A percentile compares a stretch with the other conserved stretches of the same genome.
These are phyloP conservation scores for Inonotus hispidus DNA, from an alignment of 1,284 basidiomycete genomes.

Conservation along the genomic window DNA sequence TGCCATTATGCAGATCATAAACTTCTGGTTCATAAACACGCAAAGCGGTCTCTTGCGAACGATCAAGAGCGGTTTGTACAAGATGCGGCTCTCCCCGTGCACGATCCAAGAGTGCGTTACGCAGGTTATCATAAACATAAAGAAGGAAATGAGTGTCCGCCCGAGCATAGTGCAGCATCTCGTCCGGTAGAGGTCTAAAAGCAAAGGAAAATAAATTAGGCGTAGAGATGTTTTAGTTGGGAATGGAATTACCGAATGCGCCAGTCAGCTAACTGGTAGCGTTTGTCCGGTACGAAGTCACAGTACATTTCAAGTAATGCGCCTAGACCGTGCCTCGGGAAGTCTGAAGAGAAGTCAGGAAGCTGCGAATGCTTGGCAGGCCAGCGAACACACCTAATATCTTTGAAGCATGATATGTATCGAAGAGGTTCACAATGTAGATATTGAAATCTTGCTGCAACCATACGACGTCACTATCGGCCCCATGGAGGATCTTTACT, in stretches of 20 bases:
- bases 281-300: slow-evolving; percentile 90
- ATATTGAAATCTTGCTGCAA: slow-evolving; percentile 93
- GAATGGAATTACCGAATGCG: slow-evolving; percentile 65
- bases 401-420: slow-evolving; percentile 93
- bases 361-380: background rate
- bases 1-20: slow-evolving; percentile 65
- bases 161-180: slow-evolving; percentile 91
- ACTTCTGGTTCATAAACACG: slow-evolving; percentile 60
- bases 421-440: slow-evolving; percentile 93
- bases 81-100: slow-evolving; percentile 34
- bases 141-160: slow-evolving; percentile 95
- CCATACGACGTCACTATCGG: slow-evolving; percentile 94
- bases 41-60: slow-evolving; percentile 71
- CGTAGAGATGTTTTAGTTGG: background rate
- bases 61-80: slow-evolving; percentile 53
- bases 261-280: slow-evolving; percentile 97
- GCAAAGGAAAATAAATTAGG: background rate
- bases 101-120: slow-evolving; percentile 76
- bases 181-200: slow-evolving; percentile 72
- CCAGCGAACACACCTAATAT: slow-evolving; percentile 52
- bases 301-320: slow-evolving; percentile 87
- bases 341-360: slow-evolving; percentile 41
- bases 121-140: slow-evolving; percentile 90
- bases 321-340: slow-evolving; percentile 80
- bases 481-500: slow-evolving; percentile 92